Percentiles rank a stretch among this genome's conserved stretches.
These are phyloP conservation scores for Xylaria sp. DNA, from an alignment of 2,329 filamentous ascomycete species.

Conservation along the genomic window DNA sequence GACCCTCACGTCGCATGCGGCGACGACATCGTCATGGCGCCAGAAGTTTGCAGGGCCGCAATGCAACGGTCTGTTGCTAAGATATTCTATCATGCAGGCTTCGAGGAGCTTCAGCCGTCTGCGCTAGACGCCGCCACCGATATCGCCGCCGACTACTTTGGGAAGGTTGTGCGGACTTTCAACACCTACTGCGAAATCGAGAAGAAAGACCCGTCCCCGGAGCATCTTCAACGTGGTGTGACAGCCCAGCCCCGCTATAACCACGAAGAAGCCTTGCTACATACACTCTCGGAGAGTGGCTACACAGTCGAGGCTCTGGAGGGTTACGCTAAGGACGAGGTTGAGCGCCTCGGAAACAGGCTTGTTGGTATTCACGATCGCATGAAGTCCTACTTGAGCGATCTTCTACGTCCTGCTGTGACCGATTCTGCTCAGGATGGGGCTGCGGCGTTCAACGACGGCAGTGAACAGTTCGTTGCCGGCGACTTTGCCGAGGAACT, in stretches of 20 bases:
- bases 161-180: slow-evolving; percentile 78
- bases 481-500: slow-evolving; percentile 98
- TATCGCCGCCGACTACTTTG: slow-evolving; percentile 86
- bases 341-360: slow-evolving; percentile 82
- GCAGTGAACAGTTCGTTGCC: slow-evolving; percentile 93
- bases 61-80: slow-evolving; percentile 91
- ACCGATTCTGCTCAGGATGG: slow-evolving; percentile 77
- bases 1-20: slow-evolving; percentile 89
- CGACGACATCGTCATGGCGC: slow-evolving; percentile 83
- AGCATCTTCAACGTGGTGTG: slow-evolving; percentile 44
- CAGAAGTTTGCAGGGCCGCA: slow-evolving; percentile 78
- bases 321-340: slow-evolving; percentile 85
- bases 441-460: slow-evolving; percentile 89
- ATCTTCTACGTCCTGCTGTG: slow-evolving; percentile 87
- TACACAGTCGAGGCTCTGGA: slow-evolving; percentile 82
- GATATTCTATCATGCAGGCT: slow-evolving; percentile 93
- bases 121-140: slow-evolving; percentile 90
- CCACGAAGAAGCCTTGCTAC: slow-evolving; percentile 82
- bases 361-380: slow-evolving; percentile 86
- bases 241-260: slow-evolving; percentile 69
- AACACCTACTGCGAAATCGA: slow-evolving; percentile 83
- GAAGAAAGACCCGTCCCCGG: slow-evolving; percentile 62
- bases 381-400: slow-evolving; percentile 91
- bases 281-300: slow-evolving; percentile 83
- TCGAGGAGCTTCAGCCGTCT: slow-evolving; percentile 95